Percentiles rank a stretch among this genome's conserved stretches.
These are phyloP conservation scores for Globisporangium ultimum DNA, from an alignment of 352 stramenopile species.

Conservation along the genomic window DNA sequence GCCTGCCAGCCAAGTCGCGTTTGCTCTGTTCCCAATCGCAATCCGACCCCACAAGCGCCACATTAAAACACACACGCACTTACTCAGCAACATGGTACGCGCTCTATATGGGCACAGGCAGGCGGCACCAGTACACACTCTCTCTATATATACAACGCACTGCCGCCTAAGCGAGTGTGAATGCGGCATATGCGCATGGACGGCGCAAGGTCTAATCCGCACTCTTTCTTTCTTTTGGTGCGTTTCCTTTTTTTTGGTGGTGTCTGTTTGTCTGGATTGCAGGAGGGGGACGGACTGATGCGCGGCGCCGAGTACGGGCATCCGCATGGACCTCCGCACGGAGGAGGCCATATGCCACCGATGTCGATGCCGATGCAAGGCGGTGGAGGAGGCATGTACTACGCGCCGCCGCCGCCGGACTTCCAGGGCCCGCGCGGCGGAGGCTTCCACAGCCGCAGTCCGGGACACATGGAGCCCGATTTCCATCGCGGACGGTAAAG, in stretches of 20 bases:
- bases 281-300: not conserved
- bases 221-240: not conserved
- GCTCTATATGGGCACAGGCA: too few relatives aligned
- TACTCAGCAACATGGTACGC: not conserved
- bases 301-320: conserved; percentile 9
- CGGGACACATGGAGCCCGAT: conserved; percentile 14
- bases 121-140: too few relatives aligned
- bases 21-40: not conserved
- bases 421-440: conserved; percentile 13
- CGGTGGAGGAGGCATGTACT: conserved; percentile 13
- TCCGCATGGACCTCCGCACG: conserved; percentile 15
- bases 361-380: conserved; percentile 7
- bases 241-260: not conserved
- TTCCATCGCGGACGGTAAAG: conserved; percentile 19
- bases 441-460: conserved; percentile 10
- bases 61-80: not conserved
- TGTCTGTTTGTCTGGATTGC: not conserved
- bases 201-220: not conserved
- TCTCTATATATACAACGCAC: too few relatives aligned
- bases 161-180: too few relatives aligned
- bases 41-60: not conserved
- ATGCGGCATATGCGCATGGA: not conserved
- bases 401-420: conserved; percentile 24
- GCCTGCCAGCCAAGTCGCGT: not conserved
- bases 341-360: conserved; percentile 27